phyloP scores from a whole-genome alignment of 2,329 filamentous ascomycete species.

The Penicillium sumatraense region DNA sequence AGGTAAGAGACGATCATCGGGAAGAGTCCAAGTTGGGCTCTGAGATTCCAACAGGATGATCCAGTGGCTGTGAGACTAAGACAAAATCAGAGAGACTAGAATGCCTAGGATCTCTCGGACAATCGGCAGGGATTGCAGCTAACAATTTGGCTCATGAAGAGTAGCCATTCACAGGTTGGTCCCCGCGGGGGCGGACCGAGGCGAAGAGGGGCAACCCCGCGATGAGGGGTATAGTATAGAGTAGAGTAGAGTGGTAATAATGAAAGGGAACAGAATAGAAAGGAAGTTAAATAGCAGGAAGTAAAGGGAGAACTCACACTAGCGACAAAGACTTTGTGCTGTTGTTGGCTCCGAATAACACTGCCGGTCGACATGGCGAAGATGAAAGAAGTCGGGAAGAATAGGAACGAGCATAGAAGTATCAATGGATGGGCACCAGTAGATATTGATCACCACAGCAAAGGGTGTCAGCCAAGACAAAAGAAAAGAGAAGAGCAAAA shows the following conservation, averaged over 20 bases:
- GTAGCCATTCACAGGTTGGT: background rate
- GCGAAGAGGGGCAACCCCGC: conserved; percentile 13
- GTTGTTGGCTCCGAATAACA: conserved; percentile 23
- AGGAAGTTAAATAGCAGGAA: background rate
- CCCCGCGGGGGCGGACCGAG: conserved; percentile 3
- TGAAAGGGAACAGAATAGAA: background rate
- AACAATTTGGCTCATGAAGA: background rate
- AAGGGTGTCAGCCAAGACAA: background rate
- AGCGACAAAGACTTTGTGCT: conserved; percentile 30
- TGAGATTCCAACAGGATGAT: background rate
- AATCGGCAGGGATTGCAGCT: background rate
- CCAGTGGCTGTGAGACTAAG: too few relatives aligned
- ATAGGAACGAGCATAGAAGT: conserved; percentile 18
- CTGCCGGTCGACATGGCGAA: conserved; percentile 25
- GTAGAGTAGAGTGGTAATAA: background rate
- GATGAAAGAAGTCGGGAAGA: conserved; percentile 22
- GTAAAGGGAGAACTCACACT: conserved; percentile 26
- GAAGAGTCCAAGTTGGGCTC: too few relatives aligned
- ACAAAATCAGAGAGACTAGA: too few relatives aligned
- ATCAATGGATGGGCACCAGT: too few relatives aligned
- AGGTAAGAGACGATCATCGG: too few relatives aligned
- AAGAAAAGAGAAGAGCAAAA: background rate
- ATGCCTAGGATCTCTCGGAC: too few relatives aligned
- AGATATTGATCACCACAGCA: background rate
- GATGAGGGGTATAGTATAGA: background rate